These are phyloP conservation scores for Starmerella tilneyi DNA, from an alignment of 805 yeast genomes.

Conservation along the genomic window DNA sequence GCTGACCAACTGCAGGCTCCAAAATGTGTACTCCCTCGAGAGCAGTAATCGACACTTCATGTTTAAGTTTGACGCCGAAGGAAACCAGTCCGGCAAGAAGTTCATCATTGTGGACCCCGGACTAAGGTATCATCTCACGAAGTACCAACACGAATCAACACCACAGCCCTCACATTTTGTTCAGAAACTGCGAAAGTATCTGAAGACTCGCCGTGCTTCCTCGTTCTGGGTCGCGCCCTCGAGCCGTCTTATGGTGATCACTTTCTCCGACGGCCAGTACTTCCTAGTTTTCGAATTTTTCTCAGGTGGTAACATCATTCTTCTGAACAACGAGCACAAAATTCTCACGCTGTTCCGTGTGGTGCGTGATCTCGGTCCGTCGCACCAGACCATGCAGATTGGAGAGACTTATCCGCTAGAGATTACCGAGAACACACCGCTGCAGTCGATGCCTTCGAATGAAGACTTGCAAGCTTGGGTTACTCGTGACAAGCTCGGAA, in stretches of 20 bases:
- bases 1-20: constrained; percentile 58
- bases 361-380: constrained; percentile 50
- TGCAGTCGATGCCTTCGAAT: constrained; percentile 40
- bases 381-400: constrained; percentile 51
- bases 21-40: constrained; percentile 73
- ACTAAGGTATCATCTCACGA: constrained; percentile 64
- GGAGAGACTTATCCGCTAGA: constrained; percentile 52
- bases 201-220: constrained; percentile 69
- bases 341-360: constrained; percentile 68
- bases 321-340: constrained; percentile 57
- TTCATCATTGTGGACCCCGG: constrained; percentile 78
- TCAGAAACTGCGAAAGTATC: constrained; percentile 72
- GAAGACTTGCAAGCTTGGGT: constrained; percentile 35
- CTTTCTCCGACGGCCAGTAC: constrained; percentile 70
- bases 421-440: neutral
- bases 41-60: constrained; percentile 62
- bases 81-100: constrained; percentile 62
- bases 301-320: constrained; percentile 84
- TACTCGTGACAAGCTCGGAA: constrained; percentile 39
- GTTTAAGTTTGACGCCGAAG: constrained; percentile 55
- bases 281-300: constrained; percentile 82
- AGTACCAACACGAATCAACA: constrained; percentile 69
- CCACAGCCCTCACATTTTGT: constrained; percentile 80
- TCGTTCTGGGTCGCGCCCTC: constrained; percentile 61
- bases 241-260: constrained; percentile 74